phyloP scores from a whole-genome alignment of 2,329 filamentous ascomycete species.

The Cercospora sp. region DNA sequence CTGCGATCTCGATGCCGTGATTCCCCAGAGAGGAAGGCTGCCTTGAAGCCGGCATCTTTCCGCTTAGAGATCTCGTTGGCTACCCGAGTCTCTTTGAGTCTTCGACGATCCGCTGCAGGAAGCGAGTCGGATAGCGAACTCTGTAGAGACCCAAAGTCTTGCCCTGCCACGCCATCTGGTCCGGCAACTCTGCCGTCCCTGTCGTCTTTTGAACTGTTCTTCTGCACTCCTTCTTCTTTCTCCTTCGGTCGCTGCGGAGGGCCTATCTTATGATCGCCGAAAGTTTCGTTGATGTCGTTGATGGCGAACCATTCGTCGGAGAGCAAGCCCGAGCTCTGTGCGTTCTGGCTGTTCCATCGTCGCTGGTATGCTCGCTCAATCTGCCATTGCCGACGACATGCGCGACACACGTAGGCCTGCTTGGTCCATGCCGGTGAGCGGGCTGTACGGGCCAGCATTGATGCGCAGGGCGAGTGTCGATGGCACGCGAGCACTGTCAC shows the following conservation, averaged over 20 bases:
- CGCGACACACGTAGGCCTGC: slow-evolving; percentile 25
- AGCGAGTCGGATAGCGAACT: neutral
- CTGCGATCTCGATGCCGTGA: neutral
- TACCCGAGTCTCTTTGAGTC: neutral
- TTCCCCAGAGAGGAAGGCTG: slow-evolving; percentile 3
- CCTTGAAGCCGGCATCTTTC: slow-evolving; percentile 7
- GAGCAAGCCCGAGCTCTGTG: neutral
- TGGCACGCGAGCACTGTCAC: neutral
- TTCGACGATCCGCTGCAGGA: neutral
- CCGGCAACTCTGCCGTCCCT: neutral
- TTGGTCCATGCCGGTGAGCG: slow-evolving; percentile 26
- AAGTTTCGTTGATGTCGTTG: slow-evolving; percentile 28
- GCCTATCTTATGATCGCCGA: neutral
- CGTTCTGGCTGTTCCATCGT: slow-evolving; percentile 21
- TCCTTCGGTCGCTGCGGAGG: neutral
- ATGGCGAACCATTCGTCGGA: slow-evolving; percentile 23
- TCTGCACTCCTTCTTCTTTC: neutral
- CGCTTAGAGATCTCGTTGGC: neutral
- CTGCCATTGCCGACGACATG: slow-evolving; percentile 26
- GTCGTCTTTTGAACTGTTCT: neutral
- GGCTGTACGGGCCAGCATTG: slow-evolving; percentile 24
- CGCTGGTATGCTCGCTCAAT: slow-evolving; percentile 16
- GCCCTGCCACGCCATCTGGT: neutral
- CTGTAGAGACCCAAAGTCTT: neutral
- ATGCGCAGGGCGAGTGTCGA: neutral